Evolutionary conservation across 805 yeast genomes (phyloP).

Genomic region (Tetrapisispora fleetii): DNA sequence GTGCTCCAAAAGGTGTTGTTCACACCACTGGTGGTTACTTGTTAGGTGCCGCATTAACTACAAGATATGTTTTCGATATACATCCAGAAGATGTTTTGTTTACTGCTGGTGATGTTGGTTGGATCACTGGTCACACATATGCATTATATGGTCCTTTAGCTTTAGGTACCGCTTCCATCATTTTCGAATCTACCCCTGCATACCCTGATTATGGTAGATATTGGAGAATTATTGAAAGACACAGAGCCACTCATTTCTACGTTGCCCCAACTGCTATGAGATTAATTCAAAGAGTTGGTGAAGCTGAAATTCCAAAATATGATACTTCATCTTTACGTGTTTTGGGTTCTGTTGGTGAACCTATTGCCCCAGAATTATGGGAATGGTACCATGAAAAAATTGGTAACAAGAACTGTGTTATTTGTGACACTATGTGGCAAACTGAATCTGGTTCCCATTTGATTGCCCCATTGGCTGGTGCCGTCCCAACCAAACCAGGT

Average conservation of each 20-base stretch:
- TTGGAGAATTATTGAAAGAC: constrained; percentile 88
- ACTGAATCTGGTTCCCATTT: constrained; percentile 96
- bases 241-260: constrained; percentile 90
- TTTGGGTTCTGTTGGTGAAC: constrained; percentile 96
- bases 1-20: constrained; percentile 96
- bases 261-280: constrained; percentile 98
- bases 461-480: constrained; percentile 91
- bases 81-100: constrained; percentile 80
- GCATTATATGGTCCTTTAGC: constrained; percentile 89
- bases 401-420: constrained; percentile 82
- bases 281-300: constrained; percentile 83
- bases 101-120: constrained; percentile 98
- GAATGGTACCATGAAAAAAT: constrained; percentile 93
- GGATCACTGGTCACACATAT: constrained; percentile 98
- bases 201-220: constrained; percentile 91
- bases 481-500: constrained; percentile 92
- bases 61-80: constrained; percentile 88
- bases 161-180: constrained; percentile 81
- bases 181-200: constrained; percentile 96
- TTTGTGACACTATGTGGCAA: constrained; percentile 97
- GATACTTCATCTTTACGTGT: constrained; percentile 83
- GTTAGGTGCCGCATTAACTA: constrained; percentile 83
- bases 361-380: constrained; percentile 97
- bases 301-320: constrained; percentile 66
- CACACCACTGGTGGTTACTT: constrained; percentile 93